A percentile compares a stretch with the other conserved stretches of the same genome.
Evolutionary conservation across 2,329 filamentous ascomycete species (phyloP).

Genomic region (Cladosporium sp.): DNA sequence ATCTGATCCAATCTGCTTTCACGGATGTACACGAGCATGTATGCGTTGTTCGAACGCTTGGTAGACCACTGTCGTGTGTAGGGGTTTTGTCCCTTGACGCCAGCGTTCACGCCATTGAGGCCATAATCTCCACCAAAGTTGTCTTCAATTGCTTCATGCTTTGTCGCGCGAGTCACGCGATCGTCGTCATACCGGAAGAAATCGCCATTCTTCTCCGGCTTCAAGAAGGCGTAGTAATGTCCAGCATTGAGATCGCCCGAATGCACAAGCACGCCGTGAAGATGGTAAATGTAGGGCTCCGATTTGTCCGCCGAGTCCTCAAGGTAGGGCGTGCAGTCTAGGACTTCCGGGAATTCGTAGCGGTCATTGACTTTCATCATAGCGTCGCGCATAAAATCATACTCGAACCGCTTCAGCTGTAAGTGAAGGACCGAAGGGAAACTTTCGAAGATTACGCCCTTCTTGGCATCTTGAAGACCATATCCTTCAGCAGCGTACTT

Average conservation of each 20-base stretch:
- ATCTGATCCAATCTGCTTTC: constrained; percentile 82
- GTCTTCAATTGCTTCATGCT: constrained; percentile 88
- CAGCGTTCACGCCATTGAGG: constrained; percentile 55
- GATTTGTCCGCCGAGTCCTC: constrained; percentile 82
- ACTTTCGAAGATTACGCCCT: constrained; percentile 94
- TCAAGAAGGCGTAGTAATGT: constrained; percentile 97
- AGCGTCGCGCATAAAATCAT: constrained; percentile 90
- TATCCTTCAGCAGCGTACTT: constrained; percentile 93
- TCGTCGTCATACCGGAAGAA: constrained; percentile 99
- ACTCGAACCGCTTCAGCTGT: constrained; percentile 96
- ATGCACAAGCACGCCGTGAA: constrained; percentile 94
- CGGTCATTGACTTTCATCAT: constrained; percentile 99
- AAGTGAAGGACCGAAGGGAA: constrained; percentile 94
- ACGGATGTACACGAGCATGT: constrained; percentile 98
- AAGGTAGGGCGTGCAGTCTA: constrained; percentile 84
- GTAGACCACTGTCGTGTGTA: constrained; percentile 64
- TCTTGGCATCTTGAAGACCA: constrained; percentile 93
- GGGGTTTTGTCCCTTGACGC: constrained; percentile 60
- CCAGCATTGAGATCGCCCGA: constrained; percentile 95
- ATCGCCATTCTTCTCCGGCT: constrained; percentile 86
- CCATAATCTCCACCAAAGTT: constrained; percentile 89
- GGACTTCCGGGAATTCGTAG: constrained; percentile 82
- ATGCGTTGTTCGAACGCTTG: constrained; percentile 79
- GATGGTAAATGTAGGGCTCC: constrained; percentile 85
- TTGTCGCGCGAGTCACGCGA: constrained; percentile 89